Percentiles rank a stretch among this genome's conserved stretches.
Evolutionary conservation across 2,329 filamentous ascomycete species (phyloP).

Genomic region (Cladosporium sp.): DNA sequence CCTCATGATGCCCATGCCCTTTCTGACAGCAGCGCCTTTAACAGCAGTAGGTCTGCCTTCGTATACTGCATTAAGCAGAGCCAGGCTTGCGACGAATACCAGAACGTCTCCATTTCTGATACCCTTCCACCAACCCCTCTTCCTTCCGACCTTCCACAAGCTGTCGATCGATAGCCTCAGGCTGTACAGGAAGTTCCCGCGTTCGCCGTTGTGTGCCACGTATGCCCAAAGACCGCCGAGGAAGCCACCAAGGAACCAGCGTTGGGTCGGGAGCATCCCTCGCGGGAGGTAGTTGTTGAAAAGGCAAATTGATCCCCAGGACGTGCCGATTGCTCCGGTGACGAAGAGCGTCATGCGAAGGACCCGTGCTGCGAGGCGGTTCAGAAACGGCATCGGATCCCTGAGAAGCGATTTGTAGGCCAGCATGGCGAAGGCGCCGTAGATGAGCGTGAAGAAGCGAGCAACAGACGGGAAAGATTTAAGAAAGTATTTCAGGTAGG

Average conservation of each 20-base stretch:
- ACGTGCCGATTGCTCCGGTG: slow-evolving; percentile 76
- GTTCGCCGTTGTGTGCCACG: slow-evolving; percentile 60
- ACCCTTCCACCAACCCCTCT: slow-evolving; percentile 81
- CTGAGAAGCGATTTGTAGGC: slow-evolving; percentile 64
- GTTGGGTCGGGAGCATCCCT: slow-evolving; percentile 68
- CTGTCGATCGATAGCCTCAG: slow-evolving; percentile 74
- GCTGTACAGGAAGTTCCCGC: slow-evolving; percentile 72
- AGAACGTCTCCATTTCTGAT: slow-evolving; percentile 77
- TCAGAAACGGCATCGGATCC: slow-evolving; percentile 62
- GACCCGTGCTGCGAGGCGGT: slow-evolving; percentile 61
- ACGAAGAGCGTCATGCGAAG: slow-evolving; percentile 72
- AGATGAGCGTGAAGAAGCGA: slow-evolving; percentile 71
- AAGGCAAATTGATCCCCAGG: slow-evolving; percentile 85
- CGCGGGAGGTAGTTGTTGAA: slow-evolving; percentile 77
- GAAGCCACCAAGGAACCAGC: slow-evolving; percentile 87
- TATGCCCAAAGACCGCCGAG: slow-evolving; percentile 81
- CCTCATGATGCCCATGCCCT: slow-evolving; percentile 66
- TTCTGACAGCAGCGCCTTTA: slow-evolving; percentile 62
- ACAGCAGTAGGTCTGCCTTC: slow-evolving; percentile 66
- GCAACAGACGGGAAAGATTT: slow-evolving; percentile 73
- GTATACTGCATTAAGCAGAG: slow-evolving; percentile 71
- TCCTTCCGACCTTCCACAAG: slow-evolving; percentile 89
- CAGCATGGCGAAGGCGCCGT: slow-evolving; percentile 65
- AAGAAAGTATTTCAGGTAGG: slow-evolving; percentile 83
- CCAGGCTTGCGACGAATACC: slow-evolving; percentile 75